A percentile compares a stretch with the other conserved stretches of the same genome.
Evolutionary conservation across 1,139 yeast genomes (phyloP).

Genomic region (Pichia sp.): DNA sequence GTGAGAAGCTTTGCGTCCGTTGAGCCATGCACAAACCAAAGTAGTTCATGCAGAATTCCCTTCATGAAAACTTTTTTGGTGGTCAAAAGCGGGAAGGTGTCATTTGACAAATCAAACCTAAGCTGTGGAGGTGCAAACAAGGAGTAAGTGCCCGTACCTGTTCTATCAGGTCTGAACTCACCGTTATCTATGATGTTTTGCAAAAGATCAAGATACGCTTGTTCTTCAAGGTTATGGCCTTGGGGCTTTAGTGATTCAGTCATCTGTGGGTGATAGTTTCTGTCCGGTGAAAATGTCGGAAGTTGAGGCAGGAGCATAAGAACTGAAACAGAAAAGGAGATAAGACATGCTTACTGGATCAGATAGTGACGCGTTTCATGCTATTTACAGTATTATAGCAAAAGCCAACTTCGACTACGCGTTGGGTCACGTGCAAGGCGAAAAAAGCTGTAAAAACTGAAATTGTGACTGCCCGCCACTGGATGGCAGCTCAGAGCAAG

Average conservation of each 20-base stretch:
- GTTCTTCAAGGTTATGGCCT: conserved; percentile 52
- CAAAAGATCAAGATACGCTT: conserved; percentile 82
- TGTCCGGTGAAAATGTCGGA: background rate
- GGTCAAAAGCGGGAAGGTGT: conserved; percentile 79
- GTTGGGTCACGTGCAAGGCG: too few relatives aligned
- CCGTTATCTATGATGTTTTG: conserved; percentile 73
- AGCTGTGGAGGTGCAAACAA: conserved; percentile 95
- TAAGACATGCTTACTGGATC: too few relatives aligned
- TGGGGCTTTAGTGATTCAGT: background rate
- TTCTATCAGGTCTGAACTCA: conserved; percentile 88
- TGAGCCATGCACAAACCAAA: conserved; percentile 90
- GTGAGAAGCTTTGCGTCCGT: conserved; percentile 80
- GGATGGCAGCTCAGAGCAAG: too few relatives aligned
- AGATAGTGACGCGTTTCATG: too few relatives aligned
- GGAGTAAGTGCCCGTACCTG: conserved; percentile 93
- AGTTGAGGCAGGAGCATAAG: too few relatives aligned
- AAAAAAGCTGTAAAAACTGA: too few relatives aligned
- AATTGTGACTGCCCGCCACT: too few relatives aligned
- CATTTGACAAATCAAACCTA: conserved; percentile 70
- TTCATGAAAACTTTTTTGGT: conserved; percentile 89
- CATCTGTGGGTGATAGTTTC: background rate
- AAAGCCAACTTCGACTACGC: too few relatives aligned
- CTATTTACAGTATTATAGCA: too few relatives aligned
- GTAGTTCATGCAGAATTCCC: conserved; percentile 81
- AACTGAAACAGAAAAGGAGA: too few relatives aligned